Evolutionary conservation across 2,329 filamentous ascomycete genomes (phyloP), one percentile per base, ranked within the genome.

Genomic region (Trichoderma sp.): DNA sequence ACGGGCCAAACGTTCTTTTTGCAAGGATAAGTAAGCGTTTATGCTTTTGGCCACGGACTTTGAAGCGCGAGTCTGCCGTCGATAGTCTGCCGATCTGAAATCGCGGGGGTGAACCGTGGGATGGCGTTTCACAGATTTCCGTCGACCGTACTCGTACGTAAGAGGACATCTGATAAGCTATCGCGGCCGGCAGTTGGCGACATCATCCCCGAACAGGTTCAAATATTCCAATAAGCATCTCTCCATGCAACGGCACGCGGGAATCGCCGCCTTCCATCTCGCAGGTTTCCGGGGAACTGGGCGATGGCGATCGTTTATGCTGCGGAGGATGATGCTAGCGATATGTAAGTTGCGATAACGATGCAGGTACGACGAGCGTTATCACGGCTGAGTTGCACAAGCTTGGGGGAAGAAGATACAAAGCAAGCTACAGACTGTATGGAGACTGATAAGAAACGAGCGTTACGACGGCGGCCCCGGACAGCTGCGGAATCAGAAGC

Each of bases 191-290:
- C 43, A 8, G 26, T 30, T n/a, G 37, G 8, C 14, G 14, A n/a
- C 21, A 49, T 8, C 26, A 32, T 49, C 39, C 4, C 8, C 4
- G 58, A n/a, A 6, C 13, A n/a, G 4, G 43, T 13, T 7, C 16
- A 16, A 24, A 21, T 32, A 37, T 24, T 21, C 14, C 37, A 16
- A 28, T 0, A 21, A 43, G 28, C n/a, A 51, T 18, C 21, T n/a
- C 1, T 6, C 63, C 32, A 30, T 5, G 37, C 13, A 26, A 32
- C 32, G 32, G 32, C 26, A 26, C 7, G 18, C 64, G 65, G 65
- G 65, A 60, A 46, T 68, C 65, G 65, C 65, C 65, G 65, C 30
- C 18, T 24, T 60, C 65, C 65, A 68, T 60, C 56, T 60, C 65
- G 56, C 56, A 52, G 55, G 65, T 37, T 68, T 24, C 65, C 65